phyloP scores from a whole-genome alignment of 192 early-diverging fungal species.

The Backusella tuberculispora region DNA sequence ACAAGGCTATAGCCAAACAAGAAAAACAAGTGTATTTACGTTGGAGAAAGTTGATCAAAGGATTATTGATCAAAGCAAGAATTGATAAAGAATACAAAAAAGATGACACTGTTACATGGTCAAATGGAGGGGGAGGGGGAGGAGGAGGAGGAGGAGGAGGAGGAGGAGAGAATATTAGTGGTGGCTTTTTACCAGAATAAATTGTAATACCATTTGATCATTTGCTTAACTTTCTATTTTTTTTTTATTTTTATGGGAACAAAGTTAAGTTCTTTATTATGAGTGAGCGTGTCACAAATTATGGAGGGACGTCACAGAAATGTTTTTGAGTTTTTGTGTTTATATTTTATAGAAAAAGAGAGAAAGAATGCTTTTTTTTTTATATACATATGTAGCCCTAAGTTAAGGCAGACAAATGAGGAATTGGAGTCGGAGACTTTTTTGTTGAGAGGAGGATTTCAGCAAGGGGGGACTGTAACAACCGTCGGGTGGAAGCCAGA shows the following conservation, averaged over 20 bases:
- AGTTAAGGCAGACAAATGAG: too few relatives aligned
- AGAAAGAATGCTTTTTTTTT: too few relatives aligned
- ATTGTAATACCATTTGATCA: neutral
- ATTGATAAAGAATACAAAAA: slow-evolving; percentile 60
- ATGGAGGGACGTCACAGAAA: too few relatives aligned
- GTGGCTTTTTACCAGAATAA: slow-evolving; percentile 3
- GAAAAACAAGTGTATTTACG: slow-evolving; percentile 47
- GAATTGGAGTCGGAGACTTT: too few relatives aligned
- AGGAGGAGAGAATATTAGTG: neutral
- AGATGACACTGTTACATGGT: neutral
- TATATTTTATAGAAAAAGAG: too few relatives aligned
- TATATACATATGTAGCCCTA: too few relatives aligned
- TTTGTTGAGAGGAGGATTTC: neutral
- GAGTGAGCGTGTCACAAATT: neutral
- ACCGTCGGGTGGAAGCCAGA: too few relatives aligned
- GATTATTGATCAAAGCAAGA: slow-evolving; percentile 52
- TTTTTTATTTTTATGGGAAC: too few relatives aligned
- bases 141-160: too few relatives aligned
- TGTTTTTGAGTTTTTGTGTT: too few relatives aligned
- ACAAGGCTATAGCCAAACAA: slow-evolving; percentile 39
- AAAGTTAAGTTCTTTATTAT: neutral
- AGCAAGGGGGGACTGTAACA: neutral
- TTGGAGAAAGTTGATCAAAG: slow-evolving; percentile 62
- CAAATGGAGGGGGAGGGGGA: neutral
- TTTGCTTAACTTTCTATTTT: neutral